phyloP scores from a whole-genome alignment of 73 alveolate species.

The Stentor coeruleus region DNA sequence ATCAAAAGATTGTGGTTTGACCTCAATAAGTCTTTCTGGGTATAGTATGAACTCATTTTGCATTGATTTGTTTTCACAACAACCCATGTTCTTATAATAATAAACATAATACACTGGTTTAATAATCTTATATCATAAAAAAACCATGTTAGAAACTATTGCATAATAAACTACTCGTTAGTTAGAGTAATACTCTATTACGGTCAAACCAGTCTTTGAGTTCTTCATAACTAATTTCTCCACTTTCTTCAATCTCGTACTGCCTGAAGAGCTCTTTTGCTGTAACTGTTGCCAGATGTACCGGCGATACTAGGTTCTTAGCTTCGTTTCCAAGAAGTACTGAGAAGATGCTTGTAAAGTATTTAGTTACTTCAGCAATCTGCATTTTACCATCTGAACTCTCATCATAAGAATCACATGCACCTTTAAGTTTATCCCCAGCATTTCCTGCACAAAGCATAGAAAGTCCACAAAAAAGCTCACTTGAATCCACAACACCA shows the following conservation, averaged over 20 bases:
- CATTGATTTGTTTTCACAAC: background rate
- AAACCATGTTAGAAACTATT: too few species aligned
- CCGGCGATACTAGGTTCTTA: background rate
- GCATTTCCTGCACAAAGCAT: conserved; percentile 11
- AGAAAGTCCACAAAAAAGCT: conserved; percentile 9
- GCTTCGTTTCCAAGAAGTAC: background rate
- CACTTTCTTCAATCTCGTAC: background rate
- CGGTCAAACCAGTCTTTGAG: conserved; percentile 20
- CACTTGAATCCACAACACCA: background rate
- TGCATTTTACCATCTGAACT: background rate
- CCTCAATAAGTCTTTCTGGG: background rate
- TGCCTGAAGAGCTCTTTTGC: background rate
- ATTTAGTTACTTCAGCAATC: background rate
- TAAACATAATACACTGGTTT: too few species aligned
- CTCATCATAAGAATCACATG: background rate
- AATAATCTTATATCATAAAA: too few species aligned
- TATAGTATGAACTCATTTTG: background rate
- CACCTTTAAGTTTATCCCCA: background rate
- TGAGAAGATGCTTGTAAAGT: background rate
- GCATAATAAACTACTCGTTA: too few species aligned
- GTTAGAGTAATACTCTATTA: too few species aligned
- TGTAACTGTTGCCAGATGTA: background rate
- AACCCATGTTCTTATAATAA: background rate
- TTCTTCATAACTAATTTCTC: background rate
- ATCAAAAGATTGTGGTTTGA: background rate